These are phyloP conservation scores for Pseudomonodictys pantanalensis DNA, from an alignment of 495 filamentous ascomycete species.

Conservation along the genomic window DNA sequence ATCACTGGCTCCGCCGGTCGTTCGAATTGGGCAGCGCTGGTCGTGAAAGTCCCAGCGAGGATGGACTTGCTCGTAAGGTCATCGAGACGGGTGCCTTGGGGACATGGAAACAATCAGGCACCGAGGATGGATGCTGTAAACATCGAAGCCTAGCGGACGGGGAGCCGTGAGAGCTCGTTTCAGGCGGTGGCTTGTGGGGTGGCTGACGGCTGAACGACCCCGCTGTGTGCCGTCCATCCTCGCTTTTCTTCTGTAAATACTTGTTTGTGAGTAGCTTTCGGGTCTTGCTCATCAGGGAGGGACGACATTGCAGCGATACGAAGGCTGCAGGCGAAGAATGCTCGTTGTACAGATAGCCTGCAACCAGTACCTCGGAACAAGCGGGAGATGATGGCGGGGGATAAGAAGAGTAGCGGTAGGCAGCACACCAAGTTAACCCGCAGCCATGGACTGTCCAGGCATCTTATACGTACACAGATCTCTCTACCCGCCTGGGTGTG, in stretches of 20 bases:
- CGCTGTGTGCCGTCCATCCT: not conserved
- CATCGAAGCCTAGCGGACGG: slow-evolving; percentile 6
- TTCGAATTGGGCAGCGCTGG: too few relatives aligned
- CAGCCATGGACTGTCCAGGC: not conserved
- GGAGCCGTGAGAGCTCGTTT: slow-evolving; percentile 6
- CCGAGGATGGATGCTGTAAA: slow-evolving; percentile 18
- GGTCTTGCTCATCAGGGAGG: too few relatives aligned
- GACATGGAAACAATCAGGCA: slow-evolving; percentile 27
- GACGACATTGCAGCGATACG: too few relatives aligned
- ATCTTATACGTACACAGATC: slow-evolving; percentile 8
- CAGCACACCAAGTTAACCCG: too few relatives aligned
- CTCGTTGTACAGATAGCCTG: not conserved
- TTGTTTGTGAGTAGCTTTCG: too few relatives aligned
- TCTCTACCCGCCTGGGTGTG: slow-evolving; percentile 18
- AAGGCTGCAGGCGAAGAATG: too few relatives aligned
- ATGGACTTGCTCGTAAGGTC: slow-evolving; percentile 15
- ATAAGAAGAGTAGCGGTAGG: not conserved
- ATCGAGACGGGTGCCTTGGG: slow-evolving; percentile 22
- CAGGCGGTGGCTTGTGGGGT: slow-evolving; percentile 1
- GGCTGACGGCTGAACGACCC: slow-evolving; percentile 9
- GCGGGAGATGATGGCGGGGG: slow-evolving; percentile 15
- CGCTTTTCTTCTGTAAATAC: not conserved
- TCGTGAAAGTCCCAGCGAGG: too few relatives aligned
- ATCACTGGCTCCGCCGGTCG: too few relatives aligned
- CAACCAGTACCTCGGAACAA: not conserved